Conservation (phyloP, 1,284 basidiomycete species). For the Papiliotrema fonsecae region DNA sequence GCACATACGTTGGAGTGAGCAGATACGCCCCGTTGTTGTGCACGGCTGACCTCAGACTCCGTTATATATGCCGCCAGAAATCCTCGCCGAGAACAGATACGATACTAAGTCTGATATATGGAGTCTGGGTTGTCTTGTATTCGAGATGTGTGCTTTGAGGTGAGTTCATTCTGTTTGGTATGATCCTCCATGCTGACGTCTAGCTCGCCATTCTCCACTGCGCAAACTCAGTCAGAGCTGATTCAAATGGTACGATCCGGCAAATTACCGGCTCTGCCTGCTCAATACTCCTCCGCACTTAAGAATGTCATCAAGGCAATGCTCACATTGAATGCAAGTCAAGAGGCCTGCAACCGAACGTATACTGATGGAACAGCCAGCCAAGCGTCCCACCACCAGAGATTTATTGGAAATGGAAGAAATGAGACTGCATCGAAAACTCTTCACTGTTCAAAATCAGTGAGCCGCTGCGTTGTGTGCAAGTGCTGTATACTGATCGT, state of each 20-base stretch:
- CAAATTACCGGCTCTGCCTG: conserved; percentile 39
- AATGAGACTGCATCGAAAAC: conserved; percentile 45
- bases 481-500: conserved; percentile 37
- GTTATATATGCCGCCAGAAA: conserved; percentile 97
- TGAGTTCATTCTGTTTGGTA: conserved; percentile 30
- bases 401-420: conserved; percentile 46
- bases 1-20: conserved; percentile 90
- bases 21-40: conserved; percentile 1
- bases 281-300: conserved; percentile 35
- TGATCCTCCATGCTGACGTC: not conserved
- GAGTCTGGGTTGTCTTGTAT: conserved; percentile 94
- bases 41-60: conserved; percentile 63
- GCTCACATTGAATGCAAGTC: conserved; percentile 42
- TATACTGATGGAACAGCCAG: too few relatives aligned
- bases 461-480: conserved; percentile 51
- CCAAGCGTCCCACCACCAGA: conserved; percentile 43
- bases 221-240: conserved; percentile 45
- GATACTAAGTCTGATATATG: conserved; percentile 98
- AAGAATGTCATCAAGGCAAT: conserved; percentile 39
- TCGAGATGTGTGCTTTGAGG: conserved; percentile 87
- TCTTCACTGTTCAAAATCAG: conserved; percentile 47
- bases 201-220: conserved; percentile 45
- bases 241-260: conserved; percentile 45
- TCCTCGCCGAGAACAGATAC: conserved; percentile 93
- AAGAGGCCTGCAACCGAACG: too few relatives aligned